Percentiles rank a stretch among this genome's conserved stretches.
phyloP scores from a whole-genome alignment of 2,329 filamentous ascomycete species.

The Diplodia seriata region DNA sequence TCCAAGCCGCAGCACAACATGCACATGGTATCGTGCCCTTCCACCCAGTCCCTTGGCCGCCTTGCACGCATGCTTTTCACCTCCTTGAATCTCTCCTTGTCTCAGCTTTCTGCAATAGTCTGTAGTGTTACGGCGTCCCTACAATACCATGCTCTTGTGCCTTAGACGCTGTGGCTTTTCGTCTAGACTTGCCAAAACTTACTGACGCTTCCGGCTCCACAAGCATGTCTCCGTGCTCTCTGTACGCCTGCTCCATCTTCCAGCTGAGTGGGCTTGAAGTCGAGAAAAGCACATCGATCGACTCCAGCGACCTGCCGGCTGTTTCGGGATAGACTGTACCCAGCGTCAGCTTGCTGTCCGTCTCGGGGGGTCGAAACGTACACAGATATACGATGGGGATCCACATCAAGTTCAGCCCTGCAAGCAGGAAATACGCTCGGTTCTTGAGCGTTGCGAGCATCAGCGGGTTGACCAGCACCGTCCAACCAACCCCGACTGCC shows the following conservation, averaged over 20 bases:
- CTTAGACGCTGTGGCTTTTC: not conserved
- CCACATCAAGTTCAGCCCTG: conserved; percentile 59
- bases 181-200: not conserved
- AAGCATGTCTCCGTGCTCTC: conserved; percentile 44
- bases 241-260: conserved; percentile 55
- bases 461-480: conserved; percentile 60
- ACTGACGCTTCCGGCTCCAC: conserved; percentile 34
- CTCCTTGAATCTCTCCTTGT: not conserved
- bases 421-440: conserved; percentile 61
- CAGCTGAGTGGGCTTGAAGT: conserved; percentile 54
- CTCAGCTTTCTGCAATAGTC: not conserved
- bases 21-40: not conserved
- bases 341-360: conserved; percentile 10
- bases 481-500: conserved; percentile 65
- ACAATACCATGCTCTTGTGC: not conserved
- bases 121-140: not conserved
- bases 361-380: not conserved
- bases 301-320: conserved; percentile 57
- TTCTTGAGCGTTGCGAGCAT: conserved; percentile 58
- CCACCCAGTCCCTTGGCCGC: not conserved
- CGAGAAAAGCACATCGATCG: conserved; percentile 59
- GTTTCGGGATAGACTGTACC: conserved; percentile 52
- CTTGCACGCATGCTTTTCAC: not conserved
- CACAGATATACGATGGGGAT: conserved; percentile 59
- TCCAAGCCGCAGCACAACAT: not conserved